phyloP scores from a whole-genome alignment of 1,284 basidiomycete genomes.

The Puccinia triticina region DNA sequence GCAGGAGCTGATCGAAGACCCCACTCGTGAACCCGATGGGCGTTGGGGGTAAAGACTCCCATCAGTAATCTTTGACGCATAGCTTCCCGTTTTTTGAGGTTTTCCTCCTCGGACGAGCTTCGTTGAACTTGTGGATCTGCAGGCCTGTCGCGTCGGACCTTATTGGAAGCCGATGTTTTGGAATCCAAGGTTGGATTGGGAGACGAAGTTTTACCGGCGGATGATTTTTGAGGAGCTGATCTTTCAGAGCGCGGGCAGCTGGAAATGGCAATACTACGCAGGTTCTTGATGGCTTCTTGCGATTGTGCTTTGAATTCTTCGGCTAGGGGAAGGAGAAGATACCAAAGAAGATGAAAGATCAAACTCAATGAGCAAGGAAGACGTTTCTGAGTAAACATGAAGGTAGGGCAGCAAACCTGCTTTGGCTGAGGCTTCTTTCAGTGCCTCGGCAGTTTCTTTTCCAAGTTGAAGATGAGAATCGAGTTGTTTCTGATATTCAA shows the following conservation, averaged over 20 bases:
- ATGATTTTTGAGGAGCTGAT: conserved; percentile 14
- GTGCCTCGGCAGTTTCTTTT: conserved; percentile 33
- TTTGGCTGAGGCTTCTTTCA: conserved; percentile 40
- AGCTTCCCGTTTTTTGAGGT: conserved; percentile 25
- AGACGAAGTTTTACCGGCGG: neutral
- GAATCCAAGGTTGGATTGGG: neutral
- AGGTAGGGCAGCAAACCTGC: conserved; percentile 18
- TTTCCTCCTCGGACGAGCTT: neutral
- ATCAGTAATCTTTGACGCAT: conserved; percentile 23
- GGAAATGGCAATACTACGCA: conserved; percentile 23
- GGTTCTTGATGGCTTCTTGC: conserved; percentile 29
- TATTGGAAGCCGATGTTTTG: neutral
- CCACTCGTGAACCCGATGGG: neutral
- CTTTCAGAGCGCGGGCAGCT: conserved; percentile 32
- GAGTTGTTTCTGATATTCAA: conserved; percentile 44
- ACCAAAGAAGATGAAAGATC: neutral
- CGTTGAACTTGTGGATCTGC: neutral
- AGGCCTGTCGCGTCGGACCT: neutral
- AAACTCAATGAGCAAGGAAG: neutral
- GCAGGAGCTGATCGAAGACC: conserved; percentile 31
- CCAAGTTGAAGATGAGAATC: conserved; percentile 32
- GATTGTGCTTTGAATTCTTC: conserved; percentile 45
- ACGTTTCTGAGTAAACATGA: neutral
- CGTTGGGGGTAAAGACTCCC: conserved; percentile 12
- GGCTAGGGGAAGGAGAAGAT: conserved; percentile 9